Evolutionary conservation across 352 stramenopile genomes (phyloP).

Genomic region (Elongisporangium senticosum): DNA sequence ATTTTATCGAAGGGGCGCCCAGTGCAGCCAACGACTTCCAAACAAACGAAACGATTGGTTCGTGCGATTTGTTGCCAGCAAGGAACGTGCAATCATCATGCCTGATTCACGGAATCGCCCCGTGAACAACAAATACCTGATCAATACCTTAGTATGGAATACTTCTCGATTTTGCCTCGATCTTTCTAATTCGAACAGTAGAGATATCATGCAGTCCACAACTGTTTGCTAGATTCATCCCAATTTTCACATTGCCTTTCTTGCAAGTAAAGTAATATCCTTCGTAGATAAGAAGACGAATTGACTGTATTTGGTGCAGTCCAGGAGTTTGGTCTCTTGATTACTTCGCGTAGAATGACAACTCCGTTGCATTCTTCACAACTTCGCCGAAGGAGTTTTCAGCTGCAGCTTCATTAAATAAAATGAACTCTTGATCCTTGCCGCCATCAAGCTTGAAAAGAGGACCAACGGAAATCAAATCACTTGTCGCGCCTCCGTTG

Average conservation of each 20-base stretch:
- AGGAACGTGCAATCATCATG: background rate
- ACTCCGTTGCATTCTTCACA: slow-evolving; percentile 71
- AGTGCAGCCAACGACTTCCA: background rate
- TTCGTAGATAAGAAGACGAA: background rate
- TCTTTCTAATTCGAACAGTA: background rate
- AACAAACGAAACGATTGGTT: background rate
- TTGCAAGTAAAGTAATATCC: background rate
- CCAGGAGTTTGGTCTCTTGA: background rate
- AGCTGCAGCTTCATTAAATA: slow-evolving; percentile 72
- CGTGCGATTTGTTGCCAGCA: background rate
- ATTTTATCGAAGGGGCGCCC: background rate
- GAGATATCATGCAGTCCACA: background rate
- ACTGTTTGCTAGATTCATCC: background rate
- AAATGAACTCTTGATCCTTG: slow-evolving; percentile 76
- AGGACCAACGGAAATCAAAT: slow-evolving; percentile 60
- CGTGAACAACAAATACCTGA: too few relatives aligned
- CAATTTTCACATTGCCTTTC: background rate
- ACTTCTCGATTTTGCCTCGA: slow-evolving; percentile 4
- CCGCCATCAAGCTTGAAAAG: slow-evolving; percentile 78
- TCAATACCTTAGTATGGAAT: too few relatives aligned
- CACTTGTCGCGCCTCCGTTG: slow-evolving; percentile 7
- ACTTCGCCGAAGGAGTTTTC: slow-evolving; percentile 70
- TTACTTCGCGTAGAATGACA: slow-evolving; percentile 74
- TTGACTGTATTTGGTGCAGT: background rate
- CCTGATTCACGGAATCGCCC: background rate